Base-by-base conservation (phyloP, 2,329 filamentous ascomycete species). In the Sporothrix sp. region DNA sequence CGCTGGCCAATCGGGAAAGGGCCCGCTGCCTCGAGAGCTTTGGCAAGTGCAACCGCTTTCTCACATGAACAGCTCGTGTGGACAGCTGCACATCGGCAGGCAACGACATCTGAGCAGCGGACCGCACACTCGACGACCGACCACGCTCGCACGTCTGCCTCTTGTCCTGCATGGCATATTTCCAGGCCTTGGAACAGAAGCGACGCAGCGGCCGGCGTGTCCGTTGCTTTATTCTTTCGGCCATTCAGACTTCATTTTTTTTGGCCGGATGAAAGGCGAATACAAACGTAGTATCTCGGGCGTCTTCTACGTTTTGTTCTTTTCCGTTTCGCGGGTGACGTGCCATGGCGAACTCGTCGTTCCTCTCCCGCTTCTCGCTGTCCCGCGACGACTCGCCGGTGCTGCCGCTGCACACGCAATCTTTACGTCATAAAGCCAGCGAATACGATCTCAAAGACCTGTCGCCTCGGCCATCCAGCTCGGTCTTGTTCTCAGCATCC, bases 381-480 rank as follows among this genome's bases (percentile, higher is more conserved):
- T 56, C 58, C 1, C 58, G 59, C 43, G 58, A 60, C 33, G 44
- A 40, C 2, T 48, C 48, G 4, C 58, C 62, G 1, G 50, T 61
- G 20, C 60, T 65, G 10, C 62, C 64, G 7, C 52, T 63, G 35
- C 58, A 64, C 45, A 53, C 45, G 10, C 49, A 50, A 3, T 49
- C 60, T 11, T 54, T 63, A 6, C 62, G 58, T 18, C 62, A 58
- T 30, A 58, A 63, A 51, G 53, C 56, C 11, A 65, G 61, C 62
- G 64, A 65, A 36, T 66, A 66, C 55, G 60, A 63, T 52, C 54
- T 67, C 9, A 54, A 58, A 37, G 63, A 66, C 14, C 60, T 67
- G 6, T 62, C 62, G 1, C 64, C 65, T 0, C 59, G 54, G 14
- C 52, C 63, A 10, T 61, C 65, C 13, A 54, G 62, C 14, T 56